Evolutionary conservation across 2,329 filamentous ascomycete genomes (phyloP), one percentile per base, ranked within the genome.

Genomic region (Xylaria digitata): DNA sequence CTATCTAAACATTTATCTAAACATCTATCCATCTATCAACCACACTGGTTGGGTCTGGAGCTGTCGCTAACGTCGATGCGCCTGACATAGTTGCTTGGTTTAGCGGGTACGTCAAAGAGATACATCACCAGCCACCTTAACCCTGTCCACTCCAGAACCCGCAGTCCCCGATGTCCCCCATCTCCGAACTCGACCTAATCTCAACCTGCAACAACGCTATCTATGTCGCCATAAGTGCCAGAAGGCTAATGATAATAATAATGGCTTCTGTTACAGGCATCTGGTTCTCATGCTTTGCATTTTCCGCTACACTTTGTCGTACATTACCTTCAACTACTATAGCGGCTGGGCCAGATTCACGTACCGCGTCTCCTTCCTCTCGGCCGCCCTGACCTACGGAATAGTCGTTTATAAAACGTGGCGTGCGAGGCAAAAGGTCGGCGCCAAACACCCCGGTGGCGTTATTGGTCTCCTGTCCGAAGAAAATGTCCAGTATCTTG

Each of bases 361-460:
- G 64, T 99, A 99, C 84, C 94, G 96, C 75, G 88, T 91, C 61
- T 92, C 94, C 65, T 99, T 99, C 80, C 73, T 97, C 74, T 90
- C 94, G 2, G 96, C 96, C 6, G 93, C 94, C 54, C 88, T 89
- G 56, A 98, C 96, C 11, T 99, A 99, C 81, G 95, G 96, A 72
- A 98, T 99, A 73, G 96, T 99, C 56, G 95, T 99, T 69, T 98
- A 97, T 87, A 99, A 99, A 88, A 94, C 93, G 65, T 93, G 94
- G 84, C 90, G 94, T 72, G 93, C 94, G 74, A 91, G 93, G 73
- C 87, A 92, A 74, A 92, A 93, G 86, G 85, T 89, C 56, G 90
- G 91, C 71, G 89, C 84, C 68, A 89, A 84, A 78, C 80, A 89
- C 75, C 88, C 78, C 78, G 82, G 81, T 45, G 88, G 91, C 65